Conservation (phyloP, 148 eudicot species). For the Limonium bicolor region DNA sequence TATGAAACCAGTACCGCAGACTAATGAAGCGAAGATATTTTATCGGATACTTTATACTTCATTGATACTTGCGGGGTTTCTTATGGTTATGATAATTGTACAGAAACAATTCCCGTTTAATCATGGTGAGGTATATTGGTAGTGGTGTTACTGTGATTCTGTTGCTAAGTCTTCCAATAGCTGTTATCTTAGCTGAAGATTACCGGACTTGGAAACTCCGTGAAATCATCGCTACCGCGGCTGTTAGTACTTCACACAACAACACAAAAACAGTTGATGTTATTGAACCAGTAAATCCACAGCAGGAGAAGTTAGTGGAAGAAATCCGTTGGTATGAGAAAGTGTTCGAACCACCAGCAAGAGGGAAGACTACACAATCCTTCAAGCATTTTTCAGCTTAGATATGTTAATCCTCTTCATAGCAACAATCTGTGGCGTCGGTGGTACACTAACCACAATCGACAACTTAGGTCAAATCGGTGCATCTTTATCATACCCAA, state of each 20-base stretch:
- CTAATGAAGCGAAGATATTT: conserved; percentile 16
- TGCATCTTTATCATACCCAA: conserved; percentile 19
- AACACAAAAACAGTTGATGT: background rate
- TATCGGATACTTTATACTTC: conserved; percentile 28
- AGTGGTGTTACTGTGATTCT: conserved; percentile 12
- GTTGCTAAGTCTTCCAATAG: conserved; percentile 13
- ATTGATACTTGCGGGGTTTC: conserved; percentile 25
- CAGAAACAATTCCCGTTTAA: conserved; percentile 14
- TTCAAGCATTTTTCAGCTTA: conserved; percentile 27
- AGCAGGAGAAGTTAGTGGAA: background rate
- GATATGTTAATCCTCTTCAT: conserved; percentile 26
- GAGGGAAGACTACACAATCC: conserved; percentile 31
- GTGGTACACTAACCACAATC: conserved; percentile 27
- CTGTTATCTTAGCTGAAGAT: conserved; percentile 20
- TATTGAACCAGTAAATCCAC: background rate
- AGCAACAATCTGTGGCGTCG: conserved; percentile 18
- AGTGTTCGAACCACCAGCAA: conserved; percentile 12
- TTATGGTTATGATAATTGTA: conserved; percentile 21
- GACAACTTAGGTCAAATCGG: conserved; percentile 39
- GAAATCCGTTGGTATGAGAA: conserved; percentile 12
- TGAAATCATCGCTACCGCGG: background rate
- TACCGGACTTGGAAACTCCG: conserved; percentile 8
- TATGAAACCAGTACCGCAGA: conserved; percentile 9
- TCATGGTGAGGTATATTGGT: conserved; percentile 12
- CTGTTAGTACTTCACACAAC: background rate